A percentile compares a stretch with the other conserved stretches of the same genome.
Evolutionary conservation across 2,329 filamentous ascomycete genomes (phyloP).

Genomic region (Talaromyces sp.): DNA sequence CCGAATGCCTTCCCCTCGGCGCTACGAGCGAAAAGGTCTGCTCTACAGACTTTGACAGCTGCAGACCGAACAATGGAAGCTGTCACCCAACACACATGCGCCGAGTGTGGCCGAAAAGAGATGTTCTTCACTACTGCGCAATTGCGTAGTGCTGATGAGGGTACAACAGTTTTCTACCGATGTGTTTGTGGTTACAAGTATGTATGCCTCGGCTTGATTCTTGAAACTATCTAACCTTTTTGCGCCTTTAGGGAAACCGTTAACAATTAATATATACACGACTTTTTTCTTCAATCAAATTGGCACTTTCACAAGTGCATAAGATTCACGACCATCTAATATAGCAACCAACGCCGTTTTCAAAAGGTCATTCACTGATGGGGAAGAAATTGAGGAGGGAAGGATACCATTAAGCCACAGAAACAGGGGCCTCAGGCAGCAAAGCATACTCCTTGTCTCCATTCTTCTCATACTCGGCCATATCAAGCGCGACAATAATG

Average conservation of each 20-base stretch:
- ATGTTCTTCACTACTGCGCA: slow-evolving; percentile 85
- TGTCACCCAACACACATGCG: slow-evolving; percentile 67
- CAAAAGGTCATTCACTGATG: slow-evolving; percentile 8
- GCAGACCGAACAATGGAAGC: slow-evolving; percentile 75
- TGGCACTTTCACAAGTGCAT: not conserved
- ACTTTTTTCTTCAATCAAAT: not conserved
- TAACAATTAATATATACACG: slow-evolving; percentile 33
- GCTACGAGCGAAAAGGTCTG: slow-evolving; percentile 82
- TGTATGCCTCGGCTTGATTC: slow-evolving; percentile 29
- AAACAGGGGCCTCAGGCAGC: slow-evolving; percentile 61
- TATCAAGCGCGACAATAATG: slow-evolving; percentile 91
- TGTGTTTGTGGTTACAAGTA: slow-evolving; percentile 87
- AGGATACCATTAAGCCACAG: slow-evolving; percentile 22
- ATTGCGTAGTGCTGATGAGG: slow-evolving; percentile 89
- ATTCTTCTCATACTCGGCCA: slow-evolving; percentile 94
- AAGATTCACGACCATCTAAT: slow-evolving; percentile 20
- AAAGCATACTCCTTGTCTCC: slow-evolving; percentile 88
- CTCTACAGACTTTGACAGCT: slow-evolving; percentile 75
- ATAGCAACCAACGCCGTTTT: slow-evolving; percentile 18
- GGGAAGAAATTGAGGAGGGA: not conserved
- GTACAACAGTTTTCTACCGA: slow-evolving; percentile 84
- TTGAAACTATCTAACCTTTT: slow-evolving; percentile 11
- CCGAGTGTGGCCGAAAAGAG: slow-evolving; percentile 75
- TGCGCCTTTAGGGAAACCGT: slow-evolving; percentile 33
- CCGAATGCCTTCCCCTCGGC: slow-evolving; percentile 85